Conservation (phyloP, 495 filamentous ascomycete species). For the Hypoxylon lienhwacheense region DNA sequence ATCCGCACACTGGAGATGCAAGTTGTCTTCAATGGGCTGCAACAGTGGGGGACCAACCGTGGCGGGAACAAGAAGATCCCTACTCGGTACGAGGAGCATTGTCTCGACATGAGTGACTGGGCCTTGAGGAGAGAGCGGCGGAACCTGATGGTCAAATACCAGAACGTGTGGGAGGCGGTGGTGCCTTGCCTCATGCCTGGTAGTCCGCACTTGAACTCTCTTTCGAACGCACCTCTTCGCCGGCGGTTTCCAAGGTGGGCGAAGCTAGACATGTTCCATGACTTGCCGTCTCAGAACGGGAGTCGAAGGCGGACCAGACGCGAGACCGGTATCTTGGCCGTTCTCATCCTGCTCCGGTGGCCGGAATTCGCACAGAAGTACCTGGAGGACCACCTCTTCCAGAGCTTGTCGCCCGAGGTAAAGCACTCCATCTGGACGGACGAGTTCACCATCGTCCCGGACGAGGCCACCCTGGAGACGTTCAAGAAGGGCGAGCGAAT, state of each 20-base stretch:
- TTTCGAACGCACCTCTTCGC: conserved; percentile 4
- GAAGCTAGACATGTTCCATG: conserved; percentile 9
- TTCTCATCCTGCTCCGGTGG: conserved; percentile 24
- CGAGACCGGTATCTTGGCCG: conserved; percentile 17
- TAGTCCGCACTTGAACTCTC: not conserved
- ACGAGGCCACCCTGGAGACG: not conserved
- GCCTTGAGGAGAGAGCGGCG: conserved; percentile 7
- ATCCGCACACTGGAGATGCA: conserved; percentile 26
- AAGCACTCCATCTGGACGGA: conserved; percentile 21
- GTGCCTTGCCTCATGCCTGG: conserved; percentile 8
- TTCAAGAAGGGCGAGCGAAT: not conserved
- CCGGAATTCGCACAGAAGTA: conserved; percentile 25
- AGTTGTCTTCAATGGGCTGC: conserved; percentile 29
- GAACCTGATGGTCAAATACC: conserved; percentile 12
- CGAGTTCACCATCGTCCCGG: conserved; percentile 14
- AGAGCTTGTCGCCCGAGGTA: not conserved
- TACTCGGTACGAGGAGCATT: conserved; percentile 33
- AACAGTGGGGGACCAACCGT: conserved; percentile 13
- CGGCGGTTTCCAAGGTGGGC: conserved; percentile 9
- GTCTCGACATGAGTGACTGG: conserved; percentile 20
- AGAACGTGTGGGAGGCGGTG: conserved; percentile 9
- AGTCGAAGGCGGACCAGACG: not conserved
- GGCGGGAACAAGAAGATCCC: not conserved
- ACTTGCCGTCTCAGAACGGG: not conserved
- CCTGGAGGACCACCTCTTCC: conserved; percentile 9